A percentile compares a stretch with the other conserved stretches of the same genome.
Evolutionary conservation across 2,329 filamentous ascomycete species (phyloP).

Genomic region (Cytospora chrysosperma): DNA sequence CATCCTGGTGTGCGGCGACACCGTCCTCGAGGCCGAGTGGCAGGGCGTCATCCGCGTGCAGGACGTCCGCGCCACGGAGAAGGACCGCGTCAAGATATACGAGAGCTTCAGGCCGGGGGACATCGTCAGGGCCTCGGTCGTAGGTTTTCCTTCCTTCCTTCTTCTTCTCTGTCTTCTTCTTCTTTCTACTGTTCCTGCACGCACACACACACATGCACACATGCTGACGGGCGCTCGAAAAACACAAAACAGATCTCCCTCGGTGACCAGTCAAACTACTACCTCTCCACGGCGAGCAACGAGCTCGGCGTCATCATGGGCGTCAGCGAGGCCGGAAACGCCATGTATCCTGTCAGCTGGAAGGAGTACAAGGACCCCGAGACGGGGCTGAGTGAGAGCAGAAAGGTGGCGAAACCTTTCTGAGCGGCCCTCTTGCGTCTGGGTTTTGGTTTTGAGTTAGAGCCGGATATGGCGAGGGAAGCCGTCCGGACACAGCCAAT

Average conservation of each 20-base stretch:
- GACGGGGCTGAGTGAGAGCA: slow-evolving; percentile 71
- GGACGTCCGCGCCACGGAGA: slow-evolving; percentile 92
- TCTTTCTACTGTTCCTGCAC: not conserved
- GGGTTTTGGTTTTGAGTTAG: not conserved
- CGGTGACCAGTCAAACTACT: slow-evolving; percentile 93
- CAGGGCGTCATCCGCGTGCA: slow-evolving; percentile 83
- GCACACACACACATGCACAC: slow-evolving; percentile 16
- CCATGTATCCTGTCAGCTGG: slow-evolving; percentile 93
- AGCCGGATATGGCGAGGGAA: not conserved
- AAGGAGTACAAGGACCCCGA: slow-evolving; percentile 86
- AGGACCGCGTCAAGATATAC: slow-evolving; percentile 88
- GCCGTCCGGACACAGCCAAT: not conserved
- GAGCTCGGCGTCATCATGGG: slow-evolving; percentile 94
- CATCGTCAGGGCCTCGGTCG: slow-evolving; percentile 81
- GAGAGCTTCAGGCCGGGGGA: slow-evolving; percentile 93
- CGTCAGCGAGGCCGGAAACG: slow-evolving; percentile 79
- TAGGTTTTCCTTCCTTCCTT: slow-evolving; percentile 50
- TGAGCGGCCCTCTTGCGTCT: slow-evolving; percentile 43
- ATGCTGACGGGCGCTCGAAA: not conserved
- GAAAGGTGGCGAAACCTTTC: slow-evolving; percentile 93
- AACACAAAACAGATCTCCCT: slow-evolving; percentile 67
- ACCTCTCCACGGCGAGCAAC: slow-evolving; percentile 88
- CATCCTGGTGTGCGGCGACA: slow-evolving; percentile 78
- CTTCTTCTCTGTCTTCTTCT: too few species aligned
- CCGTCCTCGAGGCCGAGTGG: slow-evolving; percentile 75